These are phyloP conservation scores for Suillus lakei DNA, from an alignment of 768 basidiomycete genomes.

Conservation along the genomic window DNA sequence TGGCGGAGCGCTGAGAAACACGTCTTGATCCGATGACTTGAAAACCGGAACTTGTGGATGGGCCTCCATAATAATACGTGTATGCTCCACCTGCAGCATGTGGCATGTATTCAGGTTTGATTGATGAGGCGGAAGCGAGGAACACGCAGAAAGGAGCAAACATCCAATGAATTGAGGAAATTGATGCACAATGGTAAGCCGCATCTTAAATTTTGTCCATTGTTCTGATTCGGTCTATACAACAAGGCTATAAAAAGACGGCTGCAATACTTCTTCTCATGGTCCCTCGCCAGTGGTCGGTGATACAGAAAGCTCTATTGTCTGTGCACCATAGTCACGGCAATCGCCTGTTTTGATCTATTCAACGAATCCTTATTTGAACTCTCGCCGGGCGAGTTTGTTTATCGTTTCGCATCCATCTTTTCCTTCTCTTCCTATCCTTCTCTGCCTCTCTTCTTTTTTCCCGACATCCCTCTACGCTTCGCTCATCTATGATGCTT, in stretches of 20 bases:
- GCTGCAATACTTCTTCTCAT: background rate
- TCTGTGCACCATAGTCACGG: background rate
- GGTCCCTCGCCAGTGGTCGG: background rate
- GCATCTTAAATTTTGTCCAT: background rate
- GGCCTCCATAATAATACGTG: background rate
- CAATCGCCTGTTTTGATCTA: background rate
- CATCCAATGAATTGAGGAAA: background rate
- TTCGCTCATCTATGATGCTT: background rate
- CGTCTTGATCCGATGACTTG: background rate
- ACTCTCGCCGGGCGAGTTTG: conserved; percentile 2
- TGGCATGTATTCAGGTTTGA: background rate
- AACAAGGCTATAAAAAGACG: background rate
- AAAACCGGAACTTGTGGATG: background rate
- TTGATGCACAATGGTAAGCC: background rate
- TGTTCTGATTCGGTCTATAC: background rate
- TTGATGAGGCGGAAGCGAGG: conserved; percentile 1
- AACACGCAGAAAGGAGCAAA: background rate
- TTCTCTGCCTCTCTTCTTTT: background rate
- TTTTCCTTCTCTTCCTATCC: background rate
- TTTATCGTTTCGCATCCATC: background rate
- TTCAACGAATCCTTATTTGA: background rate
- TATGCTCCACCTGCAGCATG: background rate
- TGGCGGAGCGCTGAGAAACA: background rate
- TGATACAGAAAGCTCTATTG: background rate
- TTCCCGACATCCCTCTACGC: background rate